phyloP scores from a whole-genome alignment of 352 stramenopile species.

The Hyaloperonospora brassicae region DNA sequence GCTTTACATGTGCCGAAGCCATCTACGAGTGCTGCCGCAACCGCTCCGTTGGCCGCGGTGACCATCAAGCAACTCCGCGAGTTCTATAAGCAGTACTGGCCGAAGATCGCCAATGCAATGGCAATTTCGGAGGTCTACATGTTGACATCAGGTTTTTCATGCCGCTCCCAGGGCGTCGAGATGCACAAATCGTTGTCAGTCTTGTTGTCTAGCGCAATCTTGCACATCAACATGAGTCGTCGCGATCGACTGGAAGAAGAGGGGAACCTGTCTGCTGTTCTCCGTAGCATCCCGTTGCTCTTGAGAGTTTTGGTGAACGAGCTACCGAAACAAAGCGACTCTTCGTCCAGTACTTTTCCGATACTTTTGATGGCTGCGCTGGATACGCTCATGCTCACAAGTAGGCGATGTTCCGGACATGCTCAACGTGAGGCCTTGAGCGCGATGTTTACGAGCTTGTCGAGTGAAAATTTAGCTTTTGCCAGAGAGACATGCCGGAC shows the following conservation, averaged over 20 bases:
- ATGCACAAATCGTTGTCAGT: constrained; percentile 24
- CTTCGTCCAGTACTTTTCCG: constrained; percentile 17
- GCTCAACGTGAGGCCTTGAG: constrained; percentile 37
- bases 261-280: constrained; percentile 29
- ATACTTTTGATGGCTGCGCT: constrained; percentile 26
- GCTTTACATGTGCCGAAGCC: constrained; percentile 30
- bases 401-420: constrained; percentile 24
- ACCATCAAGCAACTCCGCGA: constrained; percentile 19
- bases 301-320: constrained; percentile 19
- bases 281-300: constrained; percentile 33
- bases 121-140: constrained; percentile 28
- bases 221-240: constrained; percentile 37
- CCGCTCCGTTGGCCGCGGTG: constrained; percentile 5
- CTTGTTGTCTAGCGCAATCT: constrained; percentile 33
- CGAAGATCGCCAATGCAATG: constrained; percentile 42
- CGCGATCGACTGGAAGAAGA: constrained; percentile 36
- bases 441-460: constrained; percentile 34
- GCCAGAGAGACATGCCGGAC: constrained; percentile 15
- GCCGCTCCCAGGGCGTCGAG: constrained; percentile 3
- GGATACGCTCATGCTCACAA: constrained; percentile 30
- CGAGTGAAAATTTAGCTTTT: constrained; percentile 30
- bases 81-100: constrained; percentile 56
- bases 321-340: constrained; percentile 1
- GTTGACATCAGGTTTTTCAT: constrained; percentile 16
- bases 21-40: constrained; percentile 4